Evolutionary conservation across 345 rosid genomes (phyloP).

Genomic region (Mallotus nudiflorus): DNA sequence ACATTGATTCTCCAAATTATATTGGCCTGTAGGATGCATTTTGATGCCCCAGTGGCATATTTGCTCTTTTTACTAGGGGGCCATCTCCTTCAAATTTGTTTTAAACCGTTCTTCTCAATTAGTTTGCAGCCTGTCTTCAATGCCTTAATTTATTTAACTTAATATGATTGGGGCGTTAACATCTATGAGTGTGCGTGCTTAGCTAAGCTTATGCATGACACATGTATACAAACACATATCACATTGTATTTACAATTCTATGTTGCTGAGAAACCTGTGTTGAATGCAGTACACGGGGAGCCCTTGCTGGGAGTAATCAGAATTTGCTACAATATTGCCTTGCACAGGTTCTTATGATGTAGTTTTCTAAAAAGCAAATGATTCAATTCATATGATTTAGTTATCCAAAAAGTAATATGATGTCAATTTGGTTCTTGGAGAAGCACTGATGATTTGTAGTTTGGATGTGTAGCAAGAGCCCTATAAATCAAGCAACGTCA

Average conservation of each 20-base stretch:
- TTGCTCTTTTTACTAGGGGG: neutral
- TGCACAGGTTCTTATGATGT: slow-evolving; percentile 63
- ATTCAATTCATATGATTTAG: slow-evolving; percentile 25
- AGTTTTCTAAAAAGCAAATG: slow-evolving; percentile 3
- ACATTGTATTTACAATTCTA: neutral
- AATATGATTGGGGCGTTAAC: neutral
- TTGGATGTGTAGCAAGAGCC: slow-evolving; percentile 86
- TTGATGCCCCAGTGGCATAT: neutral
- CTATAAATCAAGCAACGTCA: slow-evolving; percentile 94
- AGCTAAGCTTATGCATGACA: neutral
- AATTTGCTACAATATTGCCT: slow-evolving; percentile 95
- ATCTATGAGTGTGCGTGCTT: neutral
- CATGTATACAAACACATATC: neutral
- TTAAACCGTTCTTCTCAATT: neutral
- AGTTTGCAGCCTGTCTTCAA: neutral
- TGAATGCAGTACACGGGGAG: slow-evolving; percentile 85
- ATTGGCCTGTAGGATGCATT: neutral
- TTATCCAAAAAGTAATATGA: slow-evolving; percentile 7
- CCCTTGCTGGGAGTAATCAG: slow-evolving; percentile 94
- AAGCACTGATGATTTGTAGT: slow-evolving; percentile 30
- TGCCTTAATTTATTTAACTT: neutral
- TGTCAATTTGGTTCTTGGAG: slow-evolving; percentile 20
- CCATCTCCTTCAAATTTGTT: neutral
- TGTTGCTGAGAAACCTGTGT: slow-evolving; percentile 2
- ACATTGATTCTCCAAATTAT: neutral